Base-by-base conservation (phyloP, 306 rosid species). In the Mimosa bimucronata region DNA sequence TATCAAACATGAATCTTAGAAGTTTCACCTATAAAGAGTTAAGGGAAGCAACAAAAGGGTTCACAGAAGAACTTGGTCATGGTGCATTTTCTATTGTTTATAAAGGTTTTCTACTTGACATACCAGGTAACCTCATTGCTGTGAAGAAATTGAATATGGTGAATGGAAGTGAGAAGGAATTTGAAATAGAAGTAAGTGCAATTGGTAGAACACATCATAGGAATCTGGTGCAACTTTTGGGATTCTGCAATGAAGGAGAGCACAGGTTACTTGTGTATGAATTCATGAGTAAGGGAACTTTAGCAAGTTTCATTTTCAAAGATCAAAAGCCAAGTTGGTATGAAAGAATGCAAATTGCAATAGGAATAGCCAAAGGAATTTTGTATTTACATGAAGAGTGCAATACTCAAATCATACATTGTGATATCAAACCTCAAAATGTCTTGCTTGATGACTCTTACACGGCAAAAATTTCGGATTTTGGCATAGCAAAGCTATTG, bases 321-420 rank as follows among this genome's bases (percentile, higher is more conserved):
- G 29, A 46, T 3, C 44, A 40, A 55, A 53, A 31, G 60, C 82
- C 82, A 68, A 68, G 50, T 1, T 69, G 82, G 82, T 11, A 68
- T 28, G 58, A 40, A 53, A 68, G 81, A 41, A 31, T 68, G n/a
- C 58, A 68, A 78, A 69, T 78, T 37, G 76, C 82, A 2, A 31
- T 68, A 37, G 82, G 55, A 29, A 69, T 15, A 68, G 76, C 46
- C 2, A 69, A 42, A 40, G 76, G 82, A 40, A 58, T 78, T 6
- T 26, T 57, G 66, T 78, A 69, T 18, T 62, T 78, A 26, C 76
- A 78, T 5, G 82, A 78, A 40, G 82, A 78, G 26, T 78, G 82
- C 34, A 14, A 42, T 34, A 19, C 58, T 21, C 82, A 69, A 19
- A 78, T 69, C 44, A 78, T 68, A 28, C 82, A 78, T 0, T 78